Percentiles rank a stretch among this genome's conserved stretches.
phyloP scores from a whole-genome alignment of 306 rosid genomes.

The Prunus fruticosa region DNA sequence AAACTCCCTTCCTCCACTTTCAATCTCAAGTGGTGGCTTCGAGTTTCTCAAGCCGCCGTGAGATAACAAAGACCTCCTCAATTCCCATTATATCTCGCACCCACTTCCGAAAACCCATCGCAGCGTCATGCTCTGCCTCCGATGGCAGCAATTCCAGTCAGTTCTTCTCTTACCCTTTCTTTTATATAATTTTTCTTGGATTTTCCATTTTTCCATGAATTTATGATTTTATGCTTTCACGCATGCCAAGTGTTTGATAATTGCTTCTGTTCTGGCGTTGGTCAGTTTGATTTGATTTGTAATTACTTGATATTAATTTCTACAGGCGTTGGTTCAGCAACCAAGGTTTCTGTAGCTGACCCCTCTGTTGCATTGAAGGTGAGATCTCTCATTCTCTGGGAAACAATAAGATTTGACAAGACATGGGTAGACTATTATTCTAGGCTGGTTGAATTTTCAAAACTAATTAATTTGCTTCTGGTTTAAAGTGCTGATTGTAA shows the following conservation, averaged over 20 bases:
- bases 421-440: background rate
- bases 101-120: conserved; percentile 4
- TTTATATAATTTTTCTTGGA: background rate
- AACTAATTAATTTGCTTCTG: background rate
- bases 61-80: background rate
- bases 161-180: background rate
- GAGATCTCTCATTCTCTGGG: conserved; percentile 20
- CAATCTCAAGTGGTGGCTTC: conserved; percentile 1
- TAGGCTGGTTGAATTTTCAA: background rate
- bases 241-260: conserved; percentile 11
- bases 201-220: background rate
- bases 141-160: conserved; percentile 34
- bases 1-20: background rate
- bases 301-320: background rate
- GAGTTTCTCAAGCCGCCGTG: background rate
- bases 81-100: background rate
- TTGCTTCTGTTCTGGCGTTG: background rate
- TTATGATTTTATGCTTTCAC: background rate
- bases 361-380: conserved; percentile 64
- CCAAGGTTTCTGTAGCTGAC: conserved; percentile 38
- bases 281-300: background rate
- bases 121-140: conserved; percentile 30
- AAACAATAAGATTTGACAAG: background rate
- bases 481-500: conserved; percentile 53
- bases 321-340: conserved; percentile 24